A percentile compares a stretch with the other conserved stretches of the same genome.
Conservation (phyloP, 176 grass and related monocot species). For the Phyllostachys edulis region DNA sequence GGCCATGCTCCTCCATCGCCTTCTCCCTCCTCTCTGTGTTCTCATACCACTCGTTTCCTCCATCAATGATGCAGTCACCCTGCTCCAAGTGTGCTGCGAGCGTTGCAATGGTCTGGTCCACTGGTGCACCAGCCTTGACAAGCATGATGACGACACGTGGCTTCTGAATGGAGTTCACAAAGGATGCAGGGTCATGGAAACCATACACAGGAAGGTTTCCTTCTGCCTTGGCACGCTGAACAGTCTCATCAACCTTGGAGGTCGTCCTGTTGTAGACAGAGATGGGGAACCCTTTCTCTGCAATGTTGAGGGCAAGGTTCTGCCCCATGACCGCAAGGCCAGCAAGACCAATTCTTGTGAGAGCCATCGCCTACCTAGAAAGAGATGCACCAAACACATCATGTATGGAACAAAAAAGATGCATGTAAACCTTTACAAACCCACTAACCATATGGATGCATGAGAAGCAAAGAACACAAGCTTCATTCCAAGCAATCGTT, state of each 20-base stretch:
- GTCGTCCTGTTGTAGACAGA: slow-evolving; percentile 84
- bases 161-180: slow-evolving; percentile 81
- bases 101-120: slow-evolving; percentile 77
- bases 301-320: slow-evolving; percentile 81
- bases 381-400: neutral
- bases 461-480: neutral
- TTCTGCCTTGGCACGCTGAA: slow-evolving; percentile 56
- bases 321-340: slow-evolving; percentile 82
- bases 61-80: slow-evolving; percentile 77
- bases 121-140: slow-evolving; percentile 78
- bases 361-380: slow-evolving; percentile 39
- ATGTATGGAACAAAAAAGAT: neutral
- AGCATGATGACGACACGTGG: slow-evolving; percentile 79
- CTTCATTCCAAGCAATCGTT: neutral
- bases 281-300: slow-evolving; percentile 84
- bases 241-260: slow-evolving; percentile 81
- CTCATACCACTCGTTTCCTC: slow-evolving; percentile 88
- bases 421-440: neutral
- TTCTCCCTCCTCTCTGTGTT: slow-evolving; percentile 92
- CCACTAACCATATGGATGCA: neutral
- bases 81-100: slow-evolving; percentile 67
- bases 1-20: slow-evolving; percentile 61
- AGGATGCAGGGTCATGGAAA: slow-evolving; percentile 63
- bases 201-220: slow-evolving; percentile 73
- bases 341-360: slow-evolving; percentile 64